Evolutionary conservation across 2,329 filamentous ascomycete species (phyloP).

Genomic region (Nigrospora osmanthi): DNA sequence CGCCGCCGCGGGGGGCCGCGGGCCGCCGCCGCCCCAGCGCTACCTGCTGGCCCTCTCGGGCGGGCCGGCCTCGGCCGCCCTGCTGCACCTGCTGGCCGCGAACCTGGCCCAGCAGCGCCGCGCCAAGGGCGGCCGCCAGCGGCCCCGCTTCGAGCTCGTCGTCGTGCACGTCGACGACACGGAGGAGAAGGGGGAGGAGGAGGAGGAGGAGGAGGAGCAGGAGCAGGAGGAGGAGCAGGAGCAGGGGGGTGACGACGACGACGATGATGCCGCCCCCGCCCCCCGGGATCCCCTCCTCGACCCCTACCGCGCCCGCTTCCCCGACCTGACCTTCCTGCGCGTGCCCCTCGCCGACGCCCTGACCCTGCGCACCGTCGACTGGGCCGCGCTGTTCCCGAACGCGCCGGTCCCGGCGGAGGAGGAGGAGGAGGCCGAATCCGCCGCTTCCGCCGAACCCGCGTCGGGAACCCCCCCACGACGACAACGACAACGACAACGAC

Average conservation of each 20-base stretch:
- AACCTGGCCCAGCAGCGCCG: slow-evolving; percentile 61
- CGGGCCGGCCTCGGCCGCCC: slow-evolving; percentile 69
- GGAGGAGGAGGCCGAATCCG: neutral
- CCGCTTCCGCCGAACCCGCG: no score
- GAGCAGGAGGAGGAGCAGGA: neutral
- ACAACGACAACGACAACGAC: no score
- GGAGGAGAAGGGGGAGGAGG: slow-evolving; percentile 11
- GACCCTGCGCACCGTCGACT: slow-evolving; percentile 41
- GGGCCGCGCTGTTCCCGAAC: slow-evolving; percentile 33
- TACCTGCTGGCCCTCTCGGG: slow-evolving; percentile 77
- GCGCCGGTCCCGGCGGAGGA: slow-evolving; percentile 5
- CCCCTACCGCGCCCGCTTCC: slow-evolving; percentile 50
- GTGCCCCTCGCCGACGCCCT: slow-evolving; percentile 59
- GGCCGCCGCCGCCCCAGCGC: slow-evolving; percentile 24
- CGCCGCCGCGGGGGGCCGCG: no score
- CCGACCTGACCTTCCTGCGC: slow-evolving; percentile 55
- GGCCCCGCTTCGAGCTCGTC: slow-evolving; percentile 50
- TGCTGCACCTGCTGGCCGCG: slow-evolving; percentile 68
- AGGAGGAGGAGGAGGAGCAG: slow-evolving; percentile 16
- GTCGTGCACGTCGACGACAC: slow-evolving; percentile 50
- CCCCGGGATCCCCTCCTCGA: neutral
- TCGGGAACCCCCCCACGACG: no score
- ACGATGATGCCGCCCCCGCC: no score
- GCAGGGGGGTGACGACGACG: neutral
- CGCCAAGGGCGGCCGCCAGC: slow-evolving; percentile 39